Evolutionary conservation across 1,284 basidiomycete genomes (phyloP), one percentile per base, ranked within the genome.

Genomic region (Athelia sp.): DNA sequence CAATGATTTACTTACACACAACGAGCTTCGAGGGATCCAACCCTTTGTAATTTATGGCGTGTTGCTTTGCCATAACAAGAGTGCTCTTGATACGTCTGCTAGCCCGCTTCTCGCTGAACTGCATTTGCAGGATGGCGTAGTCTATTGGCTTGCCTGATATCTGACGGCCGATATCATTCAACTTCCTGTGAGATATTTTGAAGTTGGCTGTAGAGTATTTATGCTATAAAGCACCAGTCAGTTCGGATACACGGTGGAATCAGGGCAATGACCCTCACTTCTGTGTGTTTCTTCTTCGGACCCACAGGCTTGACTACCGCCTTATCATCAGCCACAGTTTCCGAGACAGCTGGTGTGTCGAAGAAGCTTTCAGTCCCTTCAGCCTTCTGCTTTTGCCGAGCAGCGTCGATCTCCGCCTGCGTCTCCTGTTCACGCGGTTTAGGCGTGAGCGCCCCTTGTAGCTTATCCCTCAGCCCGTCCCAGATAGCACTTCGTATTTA

Each of bases 121-220:
- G 82, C 89, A 98, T 96, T 64, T 99, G 96, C 47, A 98, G 72
- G 62, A 99, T 95, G 22, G 96, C 95, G 62, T 89, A 85, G 69
- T 98, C 94, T 52, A 96, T 84, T 13, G 93, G 92, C 59, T 92
- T 87, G 14, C 90, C 87, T 9, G 89, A 76, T 57, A 98, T 92
- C 67, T 98, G 92, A 49, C 83, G 76, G 6, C 89, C 87, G 38
- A 99, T 75, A 72, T 87, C 79, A 67, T 96, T 94, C 48, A 98
- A 75, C 69, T 98, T 98, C 50, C 93, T 81, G 56, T 89, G 91
- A 2, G 92, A 95, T 45, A 95, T 93, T 66, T 93, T 95, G 78
- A 98, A 96, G 61, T 82, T 82, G 3, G 87, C 84, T 0, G 95
- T 98, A 19, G 88, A 90, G 63, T 90, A 91, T 74, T 93, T 90